These are phyloP conservation scores for Didymosphaeria variabile DNA, from an alignment of 2,329 filamentous ascomycete species.

Conservation along the genomic window DNA sequence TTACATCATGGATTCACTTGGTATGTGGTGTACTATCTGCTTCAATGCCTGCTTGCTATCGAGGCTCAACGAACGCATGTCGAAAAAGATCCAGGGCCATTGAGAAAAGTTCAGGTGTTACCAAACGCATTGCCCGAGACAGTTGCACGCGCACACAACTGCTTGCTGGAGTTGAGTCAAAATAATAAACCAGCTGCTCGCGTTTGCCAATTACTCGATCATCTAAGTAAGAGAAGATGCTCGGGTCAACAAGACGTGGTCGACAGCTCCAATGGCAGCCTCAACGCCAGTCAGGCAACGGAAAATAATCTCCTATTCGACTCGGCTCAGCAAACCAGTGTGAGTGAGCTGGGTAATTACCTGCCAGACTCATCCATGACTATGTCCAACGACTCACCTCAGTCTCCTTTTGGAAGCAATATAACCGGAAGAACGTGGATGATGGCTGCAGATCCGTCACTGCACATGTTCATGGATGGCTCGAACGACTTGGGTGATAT, in stretches of 20 bases:
- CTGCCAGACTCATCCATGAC: not conserved
- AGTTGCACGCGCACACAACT: not conserved
- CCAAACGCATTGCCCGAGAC: not conserved
- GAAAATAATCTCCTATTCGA: not conserved
- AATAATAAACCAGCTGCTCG: not conserved
- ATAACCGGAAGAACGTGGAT: not conserved
- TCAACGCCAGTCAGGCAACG: not conserved
- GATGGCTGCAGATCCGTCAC: constrained; percentile 1
- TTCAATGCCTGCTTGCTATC: not conserved
- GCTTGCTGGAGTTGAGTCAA: not conserved
- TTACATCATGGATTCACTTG: not conserved
- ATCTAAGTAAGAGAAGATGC: not conserved
- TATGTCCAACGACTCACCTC: not conserved
- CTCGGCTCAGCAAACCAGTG: not conserved
- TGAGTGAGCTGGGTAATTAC: not conserved
- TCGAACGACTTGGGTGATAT: not conserved
- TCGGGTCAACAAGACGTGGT: not conserved
- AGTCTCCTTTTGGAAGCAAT: not conserved
- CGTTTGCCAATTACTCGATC: not conserved
- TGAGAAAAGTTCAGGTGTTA: not conserved
- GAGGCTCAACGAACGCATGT: not conserved
- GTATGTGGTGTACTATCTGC: constrained; percentile 1
- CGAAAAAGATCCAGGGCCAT: not conserved
- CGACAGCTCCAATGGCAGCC: not conserved
- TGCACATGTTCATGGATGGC: not conserved